Evolutionary conservation across 306 rosid species (phyloP).

Genomic region (Luffa acutangula): DNA sequence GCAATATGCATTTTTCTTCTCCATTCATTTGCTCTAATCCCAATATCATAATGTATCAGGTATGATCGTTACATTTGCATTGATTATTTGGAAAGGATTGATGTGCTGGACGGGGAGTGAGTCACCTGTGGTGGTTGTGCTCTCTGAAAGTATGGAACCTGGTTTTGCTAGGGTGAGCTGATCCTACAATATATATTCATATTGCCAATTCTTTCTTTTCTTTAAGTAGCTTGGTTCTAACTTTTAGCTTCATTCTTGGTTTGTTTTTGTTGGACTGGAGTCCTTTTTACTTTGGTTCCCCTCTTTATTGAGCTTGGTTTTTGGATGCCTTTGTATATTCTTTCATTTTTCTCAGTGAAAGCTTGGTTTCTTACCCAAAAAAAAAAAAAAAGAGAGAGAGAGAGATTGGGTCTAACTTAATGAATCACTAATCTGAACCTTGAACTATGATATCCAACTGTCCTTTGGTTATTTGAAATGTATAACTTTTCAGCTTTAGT

Average conservation of each 20-base stretch:
- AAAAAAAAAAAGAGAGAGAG: too few species aligned
- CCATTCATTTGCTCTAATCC: neutral
- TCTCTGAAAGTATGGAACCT: constrained; percentile 85
- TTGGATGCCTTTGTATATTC: neutral
- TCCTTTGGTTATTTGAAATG: neutral
- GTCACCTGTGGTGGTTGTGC: constrained; percentile 73
- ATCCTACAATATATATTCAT: neutral
- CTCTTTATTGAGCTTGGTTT: too few species aligned
- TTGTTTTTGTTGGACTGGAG: too few species aligned
- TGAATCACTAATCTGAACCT: neutral
- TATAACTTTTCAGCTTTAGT: neutral
- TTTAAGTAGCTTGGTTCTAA: neutral
- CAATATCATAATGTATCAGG: constrained; percentile 24
- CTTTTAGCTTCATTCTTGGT: neutral
- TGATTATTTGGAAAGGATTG: constrained; percentile 65
- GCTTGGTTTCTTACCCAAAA: too few species aligned
- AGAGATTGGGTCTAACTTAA: neutral
- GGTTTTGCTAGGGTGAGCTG: constrained; percentile 59
- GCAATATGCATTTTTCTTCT: neutral
- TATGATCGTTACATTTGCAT: constrained; percentile 48
- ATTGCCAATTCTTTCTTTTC: neutral
- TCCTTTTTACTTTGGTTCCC: too few species aligned
- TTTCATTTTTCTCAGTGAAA: too few species aligned
- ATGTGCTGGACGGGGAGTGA: constrained; percentile 57
- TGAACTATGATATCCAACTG: neutral